A percentile compares a stretch with the other conserved stretches of the same genome.
Conservation (phyloP, 2,329 filamentous ascomycete species). For the Colletotrichum phormii region DNA sequence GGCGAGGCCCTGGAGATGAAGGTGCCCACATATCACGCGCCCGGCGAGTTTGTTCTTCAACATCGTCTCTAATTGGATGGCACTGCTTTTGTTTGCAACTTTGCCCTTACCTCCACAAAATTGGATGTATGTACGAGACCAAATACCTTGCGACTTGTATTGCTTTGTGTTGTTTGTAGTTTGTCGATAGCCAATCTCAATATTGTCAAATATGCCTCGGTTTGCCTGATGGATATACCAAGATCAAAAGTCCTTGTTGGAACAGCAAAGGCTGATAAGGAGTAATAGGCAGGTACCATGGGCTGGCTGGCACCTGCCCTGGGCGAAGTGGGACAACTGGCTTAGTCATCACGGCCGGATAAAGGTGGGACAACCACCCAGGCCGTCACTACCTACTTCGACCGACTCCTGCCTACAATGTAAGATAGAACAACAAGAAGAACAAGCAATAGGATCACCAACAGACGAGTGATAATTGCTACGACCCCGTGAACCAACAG, state of each 20-base stretch:
- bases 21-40: constrained; percentile 72
- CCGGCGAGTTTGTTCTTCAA: constrained; percentile 56
- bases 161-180: background rate
- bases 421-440: too few species aligned
- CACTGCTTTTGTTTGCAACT: constrained; percentile 3
- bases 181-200: background rate
- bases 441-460: too few species aligned
- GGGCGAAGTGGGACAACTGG: too few species aligned
- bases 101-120: background rate
- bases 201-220: background rate
- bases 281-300: too few species aligned
- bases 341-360: too few species aligned
- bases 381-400: too few species aligned
- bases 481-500: too few species aligned
- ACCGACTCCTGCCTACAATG: too few species aligned
- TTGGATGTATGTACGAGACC: constrained; percentile 13
- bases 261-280: too few species aligned
- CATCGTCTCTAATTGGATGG: constrained; percentile 51
- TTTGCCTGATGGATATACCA: background rate
- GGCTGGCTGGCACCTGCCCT: too few species aligned
- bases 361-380: too few species aligned
- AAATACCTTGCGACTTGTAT: constrained; percentile 6
- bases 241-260: background rate
- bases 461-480: too few species aligned
- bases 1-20: constrained; percentile 82